Base-by-base conservation (phyloP, 352 stramenopile species). In the Pythium monospermum region DNA sequence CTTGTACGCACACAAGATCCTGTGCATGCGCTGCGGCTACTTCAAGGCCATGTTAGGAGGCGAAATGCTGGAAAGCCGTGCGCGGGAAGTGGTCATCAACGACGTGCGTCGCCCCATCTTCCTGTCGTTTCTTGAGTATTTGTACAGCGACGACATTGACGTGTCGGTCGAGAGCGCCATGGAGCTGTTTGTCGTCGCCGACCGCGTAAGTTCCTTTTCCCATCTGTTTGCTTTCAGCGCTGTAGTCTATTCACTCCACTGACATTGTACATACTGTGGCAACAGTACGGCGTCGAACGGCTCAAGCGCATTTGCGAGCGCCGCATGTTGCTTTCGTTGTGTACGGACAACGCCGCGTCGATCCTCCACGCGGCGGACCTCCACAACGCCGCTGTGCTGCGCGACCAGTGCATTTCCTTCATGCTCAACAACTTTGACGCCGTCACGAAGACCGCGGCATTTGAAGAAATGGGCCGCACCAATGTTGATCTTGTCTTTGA, bases 401-500 rank as follows among this genome's bases (percentile, higher is more conserved):
- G 96, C 55, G 78, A 94, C 53, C 97, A 98, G 62, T 97, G 92
- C 54, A 87, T 98, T 51, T 87, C 91, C 28, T 99, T 98, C 66
- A 98, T 99, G 63, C 68, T 99, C 27, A 85, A 92, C 40, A 96
- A 99, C 77, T 99, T 99, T 68, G 96, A 99, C 73, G 79, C 80
- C 16, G 89, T 98, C 16, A 98, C 91, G 18, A 98, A 98, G 73
- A 98, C 92, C 11, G 56, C 77, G 25, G 72, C 87, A n/a, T 99
- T 99, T 74, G 95, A 98, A 77, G 94, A 99, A 63, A 99, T 99
- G 96, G 95, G 95, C 19, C 71, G 95, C 49, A 97, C 76, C 50
- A 99, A 99, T 69, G 95, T 99, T 51, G 96, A 99, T 46, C 77
- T 99, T 22, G 94, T 99, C 16, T 98, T 98, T 69, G 95, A 98